Evolutionary conservation across 352 stramenopile genomes (phyloP), one percentile per base, ranked within the genome.

Genomic region (Aphanomyces astaci): DNA sequence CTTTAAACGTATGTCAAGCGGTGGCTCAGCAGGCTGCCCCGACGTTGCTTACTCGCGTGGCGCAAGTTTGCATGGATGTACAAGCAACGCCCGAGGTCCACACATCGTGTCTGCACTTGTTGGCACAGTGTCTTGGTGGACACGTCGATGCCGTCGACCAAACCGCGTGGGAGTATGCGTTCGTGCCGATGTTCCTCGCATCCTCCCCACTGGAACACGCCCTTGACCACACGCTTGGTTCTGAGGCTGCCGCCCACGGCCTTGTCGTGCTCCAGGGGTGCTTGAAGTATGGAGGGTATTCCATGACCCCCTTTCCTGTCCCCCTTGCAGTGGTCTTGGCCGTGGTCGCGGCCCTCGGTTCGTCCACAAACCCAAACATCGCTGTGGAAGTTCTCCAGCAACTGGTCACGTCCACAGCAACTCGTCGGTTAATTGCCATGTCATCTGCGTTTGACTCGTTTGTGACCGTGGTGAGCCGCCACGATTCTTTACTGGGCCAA

Each of bases 81-180:
- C 22, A 36, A 9, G 39, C 56, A 1, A 28, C 56, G 0, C 22
- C n/a, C 3, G 25, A 4, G 10, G 17, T 11, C 40, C 56, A 65
- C 5, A 24, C 11, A 2, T 32, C 30, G 5, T 46, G 15, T 17
- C 27, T 65, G 3, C 5, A 19, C 2, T 3, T 65, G 22, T 27
- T 65, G 2, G 32, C 56, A 7, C 56, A 65, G 0, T 48, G 36
- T 3, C 56, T 65, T 22, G 56, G 56, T 25, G 22, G 31, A 7
- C 33, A 65, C 40, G n/a, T 65, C 22, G 56, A 65, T 30, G 10
- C 19, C 22, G 56, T 65, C 36, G 56, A 65, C 22, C 56, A 65
- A 30, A 28, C 22, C 27, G 24, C 13, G 22, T 65, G 56, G 56
- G 32, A 49, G 2, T 65, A 33, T 25, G 28, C 24, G 9, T 65